Percentiles rank a stretch among this genome's conserved stretches.
Evolutionary conservation across 306 rosid species (phyloP).

Genomic region (barrel medic (Medicago truncatula)): MtrunA17r5.0-ANR NC_053044.1:47804501-47805000

Average conservation of each 20-base stretch:
- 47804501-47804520: conserved; percentile 70
- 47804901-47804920: too few relatives aligned
- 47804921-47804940: too few relatives aligned
- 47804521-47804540: conserved; percentile 84
- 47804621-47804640: not conserved
- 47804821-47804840: too few relatives aligned
- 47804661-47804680: conserved; percentile 89
- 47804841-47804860: too few relatives aligned
- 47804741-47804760: conserved; percentile 72
- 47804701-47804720: conserved; percentile 74
- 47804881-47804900: too few relatives aligned
- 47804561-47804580: too few relatives aligned
- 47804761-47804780: conserved; percentile 54
- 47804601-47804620: not conserved
- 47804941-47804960: too few relatives aligned
- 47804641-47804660: conserved; percentile 58
- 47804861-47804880: too few relatives aligned
- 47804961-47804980: too few relatives aligned
- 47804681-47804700: conserved; percentile 91
- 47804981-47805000: too few relatives aligned
- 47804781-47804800: not conserved
- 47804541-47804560: conserved; percentile 73
- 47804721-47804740: conserved; percentile 71
- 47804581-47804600: not conserved
- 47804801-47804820: not conserved